Conservation (phyloP, 164 flowering plant genomes). For the Cinnamomum micranthum region DNA sequence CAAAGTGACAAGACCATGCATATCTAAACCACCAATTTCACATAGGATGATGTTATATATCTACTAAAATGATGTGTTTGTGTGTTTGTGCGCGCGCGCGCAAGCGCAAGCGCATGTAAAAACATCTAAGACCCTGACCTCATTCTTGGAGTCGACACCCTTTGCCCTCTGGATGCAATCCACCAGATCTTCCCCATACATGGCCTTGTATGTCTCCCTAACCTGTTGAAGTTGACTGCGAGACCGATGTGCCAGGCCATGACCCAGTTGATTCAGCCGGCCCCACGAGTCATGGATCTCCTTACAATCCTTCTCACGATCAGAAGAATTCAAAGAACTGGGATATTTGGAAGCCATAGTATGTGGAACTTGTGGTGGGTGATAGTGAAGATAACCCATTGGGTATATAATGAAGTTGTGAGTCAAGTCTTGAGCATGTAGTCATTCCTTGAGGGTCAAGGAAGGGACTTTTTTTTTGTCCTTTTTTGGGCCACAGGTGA, state of each 20-base stretch:
- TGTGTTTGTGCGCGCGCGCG: background rate
- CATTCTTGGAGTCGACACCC: slow-evolving; percentile 13
- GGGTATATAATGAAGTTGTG: too few species aligned
- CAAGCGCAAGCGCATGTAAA: too few species aligned
- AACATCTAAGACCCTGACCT: slow-evolving; percentile 8
- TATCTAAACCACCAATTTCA: slow-evolving; percentile 2
- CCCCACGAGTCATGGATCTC: slow-evolving; percentile 47
- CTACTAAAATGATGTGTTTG: background rate
- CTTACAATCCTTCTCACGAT: slow-evolving; percentile 34
- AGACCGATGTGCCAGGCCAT: slow-evolving; percentile 26
- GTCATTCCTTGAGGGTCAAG: background rate
- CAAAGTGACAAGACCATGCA: slow-evolving; percentile 31
- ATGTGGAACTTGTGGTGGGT: background rate
- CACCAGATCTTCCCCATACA: slow-evolving; percentile 49
- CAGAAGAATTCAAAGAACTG: slow-evolving; percentile 12
- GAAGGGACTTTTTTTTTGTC: background rate
- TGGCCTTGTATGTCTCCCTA: slow-evolving; percentile 42
- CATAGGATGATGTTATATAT: background rate
- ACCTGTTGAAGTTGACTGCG: slow-evolving; percentile 32
- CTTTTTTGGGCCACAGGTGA: background rate
- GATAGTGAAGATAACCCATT: background rate
- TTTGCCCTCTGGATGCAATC: slow-evolving; percentile 20
- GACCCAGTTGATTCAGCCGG: slow-evolving; percentile 21
- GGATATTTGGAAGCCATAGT: slow-evolving; percentile 28
- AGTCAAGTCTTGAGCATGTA: background rate